Percentiles rank a stretch among this genome's conserved stretches.
phyloP scores from a whole-genome alignment of 371 early-diverging fungal genomes.

The Capillidium rhysosporum region DNA sequence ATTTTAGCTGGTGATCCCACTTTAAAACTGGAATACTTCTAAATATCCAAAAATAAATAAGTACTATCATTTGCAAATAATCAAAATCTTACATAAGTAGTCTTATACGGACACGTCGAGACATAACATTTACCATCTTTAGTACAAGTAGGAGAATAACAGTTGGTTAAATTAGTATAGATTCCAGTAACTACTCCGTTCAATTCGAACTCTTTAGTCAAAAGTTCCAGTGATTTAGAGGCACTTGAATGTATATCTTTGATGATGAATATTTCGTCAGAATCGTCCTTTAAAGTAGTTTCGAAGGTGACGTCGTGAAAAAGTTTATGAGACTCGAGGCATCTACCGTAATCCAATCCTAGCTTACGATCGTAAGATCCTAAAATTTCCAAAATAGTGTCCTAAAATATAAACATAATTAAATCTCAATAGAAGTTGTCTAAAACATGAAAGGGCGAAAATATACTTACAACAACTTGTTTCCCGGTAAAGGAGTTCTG shows the following conservation, averaged over 20 bases:
- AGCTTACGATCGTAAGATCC: constrained; percentile 67
- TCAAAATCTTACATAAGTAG: constrained; percentile 16
- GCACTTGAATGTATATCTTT: constrained; percentile 6
- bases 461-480: constrained; percentile 52
- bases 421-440: no score
- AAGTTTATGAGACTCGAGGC: constrained; percentile 66
- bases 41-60: background rate
- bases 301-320: constrained; percentile 79
- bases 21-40: background rate
- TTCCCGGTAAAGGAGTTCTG: constrained; percentile 58
- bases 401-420: constrained; percentile 20
- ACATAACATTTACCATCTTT: constrained; percentile 64
- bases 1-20: background rate
- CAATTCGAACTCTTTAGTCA: constrained; percentile 9
- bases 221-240: background rate
- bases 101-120: constrained; percentile 51
- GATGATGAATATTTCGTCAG: constrained; percentile 58
- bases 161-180: constrained; percentile 65
- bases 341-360: constrained; percentile 60
- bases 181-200: constrained; percentile 34
- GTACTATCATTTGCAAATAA: background rate
- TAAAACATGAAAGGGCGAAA: background rate
- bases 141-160: constrained; percentile 81
- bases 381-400: constrained; percentile 44
- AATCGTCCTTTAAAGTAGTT: constrained; percentile 54